These are phyloP conservation scores for Solanum raphanifolium DNA, from an alignment of 257 asterid genomes.

Conservation along the genomic window DNA sequence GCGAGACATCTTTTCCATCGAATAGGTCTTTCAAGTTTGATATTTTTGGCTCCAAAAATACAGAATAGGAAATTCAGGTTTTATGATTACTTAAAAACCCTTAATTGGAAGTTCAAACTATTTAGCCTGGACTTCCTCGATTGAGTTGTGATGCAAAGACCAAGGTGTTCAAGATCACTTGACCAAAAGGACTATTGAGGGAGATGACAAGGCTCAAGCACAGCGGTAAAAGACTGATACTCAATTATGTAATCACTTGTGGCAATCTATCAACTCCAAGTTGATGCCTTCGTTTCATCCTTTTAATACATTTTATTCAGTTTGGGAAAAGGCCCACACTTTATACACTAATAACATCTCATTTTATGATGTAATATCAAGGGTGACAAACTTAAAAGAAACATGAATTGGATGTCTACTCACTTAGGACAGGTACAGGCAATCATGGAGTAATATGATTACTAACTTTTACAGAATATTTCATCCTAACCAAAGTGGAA, in stretches of 20 bases:
- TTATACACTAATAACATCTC: not conserved
- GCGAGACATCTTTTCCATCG: not conserved
- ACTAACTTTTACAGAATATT: not conserved
- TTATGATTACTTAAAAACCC: not conserved
- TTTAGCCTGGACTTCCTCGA: not conserved
- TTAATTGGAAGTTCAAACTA: not conserved
- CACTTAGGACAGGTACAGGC: not conserved
- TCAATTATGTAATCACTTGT: not conserved
- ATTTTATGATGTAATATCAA: not conserved
- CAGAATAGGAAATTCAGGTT: not conserved
- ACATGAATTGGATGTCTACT: not conserved
- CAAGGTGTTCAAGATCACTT: not conserved
- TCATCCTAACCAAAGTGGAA: not conserved
- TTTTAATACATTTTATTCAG: not conserved
- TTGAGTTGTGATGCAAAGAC: not conserved
- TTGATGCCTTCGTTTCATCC: not conserved
- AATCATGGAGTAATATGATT: not conserved
- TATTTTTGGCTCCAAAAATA: not conserved
- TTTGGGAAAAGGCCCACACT: not conserved
- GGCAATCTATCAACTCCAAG: not conserved
- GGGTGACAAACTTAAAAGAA: not conserved
- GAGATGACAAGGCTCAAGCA: not conserved
- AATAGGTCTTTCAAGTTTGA: not conserved
- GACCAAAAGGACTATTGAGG: not conserved
- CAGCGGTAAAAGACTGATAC: not conserved